These are phyloP conservation scores for Daphne laureola DNA, from an alignment of 441 rosid genomes.

Conservation along the genomic window DNA sequence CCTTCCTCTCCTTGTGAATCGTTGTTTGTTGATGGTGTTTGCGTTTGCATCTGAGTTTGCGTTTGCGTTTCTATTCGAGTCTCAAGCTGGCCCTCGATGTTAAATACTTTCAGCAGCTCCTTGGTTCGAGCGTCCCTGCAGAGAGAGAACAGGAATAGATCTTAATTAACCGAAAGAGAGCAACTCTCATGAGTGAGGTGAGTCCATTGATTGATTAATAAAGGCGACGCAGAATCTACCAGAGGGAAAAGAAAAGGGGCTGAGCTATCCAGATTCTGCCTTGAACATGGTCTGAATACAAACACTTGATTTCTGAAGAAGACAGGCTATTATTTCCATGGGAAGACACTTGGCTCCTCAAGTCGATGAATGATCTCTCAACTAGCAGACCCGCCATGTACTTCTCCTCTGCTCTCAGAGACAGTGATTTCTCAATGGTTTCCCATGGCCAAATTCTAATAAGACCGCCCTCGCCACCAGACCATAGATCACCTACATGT, in stretches of 20 bases:
- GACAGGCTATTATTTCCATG: conserved; percentile 74
- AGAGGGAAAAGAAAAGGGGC: conserved; percentile 66
- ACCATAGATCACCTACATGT: conserved; percentile 84
- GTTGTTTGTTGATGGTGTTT: conserved; percentile 17
- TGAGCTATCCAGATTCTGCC: conserved; percentile 92
- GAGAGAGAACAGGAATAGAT: conserved; percentile 6
- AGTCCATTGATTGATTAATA: neutral
- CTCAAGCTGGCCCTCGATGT: conserved; percentile 84
- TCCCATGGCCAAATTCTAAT: conserved; percentile 97
- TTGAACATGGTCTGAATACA: conserved; percentile 64
- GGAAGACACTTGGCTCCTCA: conserved; percentile 83
- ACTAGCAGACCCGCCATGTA: conserved; percentile 96
- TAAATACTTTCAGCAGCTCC: conserved; percentile 82
- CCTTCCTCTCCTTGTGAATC: conserved; percentile 61
- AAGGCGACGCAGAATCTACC: conserved; percentile 37
- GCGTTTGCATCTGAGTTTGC: neutral
- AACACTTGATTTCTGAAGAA: conserved; percentile 74
- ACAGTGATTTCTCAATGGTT: conserved; percentile 82
- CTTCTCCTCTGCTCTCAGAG: conserved; percentile 77
- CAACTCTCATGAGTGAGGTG: too few relatives aligned
- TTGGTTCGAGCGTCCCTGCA: conserved; percentile 94
- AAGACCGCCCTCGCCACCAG: conserved; percentile 82
- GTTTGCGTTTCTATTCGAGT: conserved; percentile 51
- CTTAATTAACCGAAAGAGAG: neutral
- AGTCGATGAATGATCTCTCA: conserved; percentile 90